Base-by-base conservation (phyloP, 2,329 filamentous ascomycete species). In the Alternaria triticimaculans region DNA sequence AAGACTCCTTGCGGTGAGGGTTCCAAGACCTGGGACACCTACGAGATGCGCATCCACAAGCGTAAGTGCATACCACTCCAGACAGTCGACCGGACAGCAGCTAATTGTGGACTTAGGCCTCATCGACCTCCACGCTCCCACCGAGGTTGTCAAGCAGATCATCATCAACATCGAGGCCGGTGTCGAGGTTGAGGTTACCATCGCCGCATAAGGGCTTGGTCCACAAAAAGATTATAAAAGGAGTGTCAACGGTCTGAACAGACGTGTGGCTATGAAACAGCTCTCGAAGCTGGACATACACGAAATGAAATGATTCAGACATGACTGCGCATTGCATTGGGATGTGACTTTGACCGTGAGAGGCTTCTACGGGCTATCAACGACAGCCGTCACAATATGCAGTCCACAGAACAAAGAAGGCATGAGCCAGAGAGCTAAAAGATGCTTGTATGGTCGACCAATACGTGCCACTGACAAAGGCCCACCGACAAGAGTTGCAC, bases 1-100 rank as follows among this genome's bases (percentile, higher is more conserved):
- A 99, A 99, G 92, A 98, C 96, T 73, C 96, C 96, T 84, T 96
- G 92, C 87, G 96, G 96, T 92, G 96, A 99, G 90, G 96, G 96
- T 87, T 96, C 92, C 85, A 99, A 99, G 93, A 99, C 96, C 82
- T 99, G 96, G 96, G 96, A 98, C 84, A 90, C 88, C 84, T 99
- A 88, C 85, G 95, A 99, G 91, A 96, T 99, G 94, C 92, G 95
- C 87, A 97, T 97, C 84, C 94, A 97, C 90, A 97, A 97, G 92
- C 92, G 94, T 73, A 64, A 48, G 61, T 56, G n/a, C 26, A 37
- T 28, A 18, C n/a, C 6, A 9, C 6, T 5, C 15, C 10, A 41
- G 48, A 18, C 28, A 44, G 28, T 26, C 25, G 18, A 6, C 15
- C 10, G 15, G 30, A 23, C 28, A 21, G 46, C 28, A 37, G 30